Evolutionary conservation across 371 early-diverging fungal genomes (phyloP), one percentile per base, ranked within the genome.

Genomic region (Mortierella sp.): DNA sequence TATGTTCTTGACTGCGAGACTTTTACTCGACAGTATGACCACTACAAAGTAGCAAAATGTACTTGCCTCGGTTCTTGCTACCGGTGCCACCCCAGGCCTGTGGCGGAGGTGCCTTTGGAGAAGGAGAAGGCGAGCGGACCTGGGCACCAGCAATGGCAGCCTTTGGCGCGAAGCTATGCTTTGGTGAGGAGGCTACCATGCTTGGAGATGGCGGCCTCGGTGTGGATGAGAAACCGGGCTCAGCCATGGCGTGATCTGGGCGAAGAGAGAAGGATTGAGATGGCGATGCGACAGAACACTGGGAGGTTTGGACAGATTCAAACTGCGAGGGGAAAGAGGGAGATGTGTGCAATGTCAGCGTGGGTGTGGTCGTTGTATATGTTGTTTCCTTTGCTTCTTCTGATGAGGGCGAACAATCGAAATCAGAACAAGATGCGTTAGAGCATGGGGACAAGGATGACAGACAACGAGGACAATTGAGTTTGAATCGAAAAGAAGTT

Each of bases 1-100:
- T 40, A 22, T 3, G 32, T 28, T 4, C 24, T 24, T 21, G 9
- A 7, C 16, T 10, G n/a, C 19, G 57, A 3, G 5, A 32, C 7
- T 24, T 57, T 24, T 11, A 15, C 24, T 57, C 28, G 33, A 9
- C 24, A 32, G 6, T 6, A 57, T 24, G 21, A 11, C 7, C 3
- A 24, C 16, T 28, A 11, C 22, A 41, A 16, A 19, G 33, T n/a
- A 9, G 19, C 19, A 1, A 65, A 10, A 38, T 28, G 52, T 22
- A 67, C 74, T 57, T 79, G 70, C 80, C 80, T 79, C 68, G 48
- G 71, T 70, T 74, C 69, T 79, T 79, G 65, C 38, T 59, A 28
- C 59, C 69, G 22, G 74, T 59, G 40, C 74, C 69, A 10, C 80
- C 74, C 80, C 80, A 79, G 9, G 74, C 36, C 7, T 79, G 74